Evolutionary conservation across 139 green algal genomes (phyloP).

Genomic region (Coelastrella sp.): DNA sequence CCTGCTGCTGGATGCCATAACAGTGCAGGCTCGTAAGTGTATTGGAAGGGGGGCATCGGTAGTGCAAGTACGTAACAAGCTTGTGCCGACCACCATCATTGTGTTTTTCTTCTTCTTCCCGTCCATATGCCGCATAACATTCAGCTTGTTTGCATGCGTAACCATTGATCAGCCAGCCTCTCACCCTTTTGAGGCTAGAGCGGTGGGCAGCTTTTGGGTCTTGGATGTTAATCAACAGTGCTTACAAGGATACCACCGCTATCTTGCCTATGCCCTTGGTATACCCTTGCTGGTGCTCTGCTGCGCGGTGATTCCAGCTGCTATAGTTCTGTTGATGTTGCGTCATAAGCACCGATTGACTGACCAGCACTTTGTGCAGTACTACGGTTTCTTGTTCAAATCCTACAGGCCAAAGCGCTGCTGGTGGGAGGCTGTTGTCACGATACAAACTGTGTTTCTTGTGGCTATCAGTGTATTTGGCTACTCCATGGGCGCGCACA

Average conservation of each 20-base stretch:
- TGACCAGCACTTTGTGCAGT: neutral
- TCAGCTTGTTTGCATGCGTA: constrained; percentile 27
- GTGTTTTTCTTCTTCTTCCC: constrained; percentile 28
- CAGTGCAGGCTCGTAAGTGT: neutral
- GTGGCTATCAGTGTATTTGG: constrained; percentile 7
- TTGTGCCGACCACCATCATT: neutral
- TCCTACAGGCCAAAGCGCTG: neutral
- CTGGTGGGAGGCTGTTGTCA: neutral
- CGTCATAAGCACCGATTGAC: neutral
- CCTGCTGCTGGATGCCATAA: neutral
- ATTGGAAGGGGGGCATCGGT: too few relatives aligned
- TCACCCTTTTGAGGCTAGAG: neutral
- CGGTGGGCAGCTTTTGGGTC: constrained; percentile 12
- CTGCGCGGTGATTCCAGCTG: neutral
- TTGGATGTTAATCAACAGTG: neutral
- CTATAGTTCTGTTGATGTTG: neutral
- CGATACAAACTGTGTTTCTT: neutral
- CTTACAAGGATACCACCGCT: neutral
- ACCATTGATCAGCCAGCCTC: neutral
- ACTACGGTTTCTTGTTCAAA: neutral
- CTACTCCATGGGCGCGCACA: neutral
- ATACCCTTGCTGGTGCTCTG: neutral
- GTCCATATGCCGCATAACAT: neutral
- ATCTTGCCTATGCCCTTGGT: neutral
- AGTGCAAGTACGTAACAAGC: neutral